Conservation (phyloP, 2,329 filamentous ascomycete species). For the Trichoderma asperellum region DNA sequence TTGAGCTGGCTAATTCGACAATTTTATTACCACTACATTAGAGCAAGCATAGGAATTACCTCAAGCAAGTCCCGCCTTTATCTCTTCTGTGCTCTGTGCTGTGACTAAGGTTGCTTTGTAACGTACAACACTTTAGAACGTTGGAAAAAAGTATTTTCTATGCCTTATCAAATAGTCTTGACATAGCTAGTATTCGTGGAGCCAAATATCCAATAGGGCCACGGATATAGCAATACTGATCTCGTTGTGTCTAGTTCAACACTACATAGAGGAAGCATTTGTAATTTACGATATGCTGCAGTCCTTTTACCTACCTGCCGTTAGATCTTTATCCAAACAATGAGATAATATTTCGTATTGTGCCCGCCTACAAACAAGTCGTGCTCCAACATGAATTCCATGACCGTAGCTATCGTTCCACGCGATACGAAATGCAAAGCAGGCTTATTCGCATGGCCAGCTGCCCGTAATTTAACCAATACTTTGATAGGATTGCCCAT, state of each 20-base stretch:
- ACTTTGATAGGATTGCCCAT: background rate
- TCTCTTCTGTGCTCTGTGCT: no score
- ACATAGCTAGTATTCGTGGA: background rate
- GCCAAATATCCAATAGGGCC: background rate
- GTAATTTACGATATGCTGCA: background rate
- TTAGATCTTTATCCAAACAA: background rate
- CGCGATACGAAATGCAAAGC: background rate
- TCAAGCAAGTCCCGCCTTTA: no score
- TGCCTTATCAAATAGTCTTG: background rate
- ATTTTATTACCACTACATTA: no score
- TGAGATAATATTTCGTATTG: background rate
- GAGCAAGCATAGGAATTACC: no score
- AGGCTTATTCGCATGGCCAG: background rate
- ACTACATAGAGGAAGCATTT: background rate
- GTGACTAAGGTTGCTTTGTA: no score
- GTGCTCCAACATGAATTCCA: no score
- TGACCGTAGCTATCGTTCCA: background rate
- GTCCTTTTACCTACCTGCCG: background rate
- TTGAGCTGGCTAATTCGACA: no score
- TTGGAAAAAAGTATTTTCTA: background rate
- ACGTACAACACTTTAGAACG: no score
- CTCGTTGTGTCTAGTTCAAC: background rate
- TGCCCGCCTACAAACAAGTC: no score
- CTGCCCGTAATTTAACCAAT: background rate
- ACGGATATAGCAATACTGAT: background rate